Evolutionary conservation across 495 filamentous ascomycete genomes (phyloP), one percentile per base, ranked within the genome.

Genomic region (Penicillium parvum): DNA sequence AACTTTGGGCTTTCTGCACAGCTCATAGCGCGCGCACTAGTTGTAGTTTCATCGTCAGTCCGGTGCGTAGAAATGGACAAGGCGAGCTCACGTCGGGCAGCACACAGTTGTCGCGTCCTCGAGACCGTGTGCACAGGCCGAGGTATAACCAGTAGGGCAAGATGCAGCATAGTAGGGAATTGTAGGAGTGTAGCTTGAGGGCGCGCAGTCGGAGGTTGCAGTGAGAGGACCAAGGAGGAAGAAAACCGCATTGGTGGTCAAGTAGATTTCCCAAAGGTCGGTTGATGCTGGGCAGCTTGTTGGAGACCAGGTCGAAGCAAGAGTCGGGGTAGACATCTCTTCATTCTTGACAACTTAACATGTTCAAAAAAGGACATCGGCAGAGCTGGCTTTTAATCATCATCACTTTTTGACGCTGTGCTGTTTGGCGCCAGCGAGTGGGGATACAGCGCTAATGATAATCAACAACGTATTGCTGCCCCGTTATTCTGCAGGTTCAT

Each of bases 101-200:
- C 37, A 40, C 4, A 40, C 37, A 14, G 37, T 40, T 29, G 37
- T 40, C 37, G 37, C 37, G 23, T 40, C 37, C n/a, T 40, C 22
- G 12, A 40, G 14, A 12, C 37, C 37, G 6, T 40, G 1, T 6
- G 37, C 37, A 29, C 37, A 40, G 23, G 37, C 37, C 11, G 37
- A 40, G 12, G 37, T 40, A 29, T 40, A 40, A 11, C 37, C 37
- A 17, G 37, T 29, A n/a, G 37, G 37, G 28, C 37, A 40, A 15
- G 37, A 40, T 5, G 14, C 22, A 12, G 37, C 37, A 40, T 27
- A 40, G 19, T 40, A 40, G 1, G 37, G 9, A 9, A 29, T 15
- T 9, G 37, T 40, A 10, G 37, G 37, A 7, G 7, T 29, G 23
- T 40, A 40, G n/a, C 22, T 14, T 22, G 37, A 29, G 25, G 37